Base-by-base conservation (phyloP, 2,329 filamentous ascomycete genomes). In the Phialophora verrucosa region DNA sequence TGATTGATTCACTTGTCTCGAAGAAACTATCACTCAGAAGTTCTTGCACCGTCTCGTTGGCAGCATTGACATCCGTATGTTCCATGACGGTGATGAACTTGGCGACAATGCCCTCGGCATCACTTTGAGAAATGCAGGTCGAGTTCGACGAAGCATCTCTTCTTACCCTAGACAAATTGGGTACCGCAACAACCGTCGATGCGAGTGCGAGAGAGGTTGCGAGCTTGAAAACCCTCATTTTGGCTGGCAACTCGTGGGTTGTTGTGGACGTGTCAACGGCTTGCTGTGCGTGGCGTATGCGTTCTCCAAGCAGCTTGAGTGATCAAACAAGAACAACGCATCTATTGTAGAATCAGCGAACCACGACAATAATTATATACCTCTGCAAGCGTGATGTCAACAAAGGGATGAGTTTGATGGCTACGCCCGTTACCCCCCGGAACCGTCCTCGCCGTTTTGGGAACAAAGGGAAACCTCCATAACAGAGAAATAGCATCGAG, bases 1-100 rank as follows among this genome's bases (percentile, higher is more conserved):
- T 69, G 66, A 69, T 66, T 4, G 59, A 63, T 47, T 66, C 66
- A 25, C 38, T 54, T 42, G 60, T 50, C 56, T 69, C 64, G 20
- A 49, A 47, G 44, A 57, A 68, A n/a, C 31, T 29, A 23, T 69
- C 64, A 6, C 23, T 60, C 17, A 69, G 29, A n/a, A 69, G 53
- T 4, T 32, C 60, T 32, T 59, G 47, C 29, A 58, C 59, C 23
- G 58, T 63, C 11, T 27, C 44, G 23, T 59, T 63, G 8, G 64
- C 54, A 14, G 59, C 64, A 8, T 55, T 51, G 25, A 61, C 31
- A 59, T 68, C 50, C 23, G 58, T 54, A 49, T 66, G 61, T 23
- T 51, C 51, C 38, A 68, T 49, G 32, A 69, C 31, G 2, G 55
- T 23, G n/a, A 55, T 69, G 55, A 69, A 69, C 6, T 50, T 56